Evolutionary conservation across 2,329 filamentous ascomycete species (phyloP).

Genomic region (Cordyceps fumosorosea): DNA sequence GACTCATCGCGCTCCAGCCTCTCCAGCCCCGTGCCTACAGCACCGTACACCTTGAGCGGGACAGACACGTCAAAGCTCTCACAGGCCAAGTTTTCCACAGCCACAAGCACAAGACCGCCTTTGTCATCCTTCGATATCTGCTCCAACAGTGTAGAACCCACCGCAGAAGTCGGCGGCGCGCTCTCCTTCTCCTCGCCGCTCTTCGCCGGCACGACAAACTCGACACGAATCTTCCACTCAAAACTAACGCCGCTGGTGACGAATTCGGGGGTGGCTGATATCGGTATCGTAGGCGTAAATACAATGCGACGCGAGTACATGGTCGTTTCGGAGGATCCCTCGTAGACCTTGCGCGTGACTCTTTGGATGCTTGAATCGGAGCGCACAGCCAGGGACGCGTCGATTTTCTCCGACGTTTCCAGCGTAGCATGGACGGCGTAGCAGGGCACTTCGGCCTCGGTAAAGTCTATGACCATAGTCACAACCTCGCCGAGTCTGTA

Average conservation of each 20-base stretch:
- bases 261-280: constrained; percentile 81
- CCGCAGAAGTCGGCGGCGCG: constrained; percentile 17
- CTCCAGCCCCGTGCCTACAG: constrained; percentile 51
- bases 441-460: constrained; percentile 67
- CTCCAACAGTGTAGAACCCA: constrained; percentile 57
- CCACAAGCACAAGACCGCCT: constrained; percentile 65
- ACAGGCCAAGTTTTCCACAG: constrained; percentile 69
- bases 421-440: constrained; percentile 80
- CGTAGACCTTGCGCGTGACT: constrained; percentile 77
- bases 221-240: constrained; percentile 82
- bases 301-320: constrained; percentile 73
- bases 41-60: constrained; percentile 73
- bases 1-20: constrained; percentile 49
- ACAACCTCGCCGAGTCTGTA: constrained; percentile 87
- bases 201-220: constrained; percentile 77
- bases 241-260: constrained; percentile 81
- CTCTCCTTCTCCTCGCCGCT: constrained; percentile 20
- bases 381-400: constrained; percentile 71
- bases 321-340: constrained; percentile 71
- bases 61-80: constrained; percentile 90
- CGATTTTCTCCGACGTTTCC: constrained; percentile 81
- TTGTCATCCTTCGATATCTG: constrained; percentile 73
- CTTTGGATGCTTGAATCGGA: constrained; percentile 81
- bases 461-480: constrained; percentile 78
- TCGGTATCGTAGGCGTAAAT: constrained; percentile 78